A percentile compares a stretch with the other conserved stretches of the same genome.
These are phyloP conservation scores for Mortierella sp. DNA, from an alignment of 371 early-diverging fungal genomes.

Conservation along the genomic window DNA sequence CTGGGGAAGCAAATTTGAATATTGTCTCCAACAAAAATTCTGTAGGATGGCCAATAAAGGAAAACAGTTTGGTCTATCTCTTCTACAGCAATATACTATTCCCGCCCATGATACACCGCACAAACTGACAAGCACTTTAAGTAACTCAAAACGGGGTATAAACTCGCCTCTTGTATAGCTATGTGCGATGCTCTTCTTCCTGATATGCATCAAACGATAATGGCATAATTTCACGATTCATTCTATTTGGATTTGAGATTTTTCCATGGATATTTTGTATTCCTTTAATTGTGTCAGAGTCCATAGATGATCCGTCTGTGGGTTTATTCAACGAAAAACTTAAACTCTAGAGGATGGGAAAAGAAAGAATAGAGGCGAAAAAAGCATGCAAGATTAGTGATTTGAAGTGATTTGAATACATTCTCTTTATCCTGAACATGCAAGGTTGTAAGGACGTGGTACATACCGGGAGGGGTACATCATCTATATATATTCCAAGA, in stretches of 20 bases:
- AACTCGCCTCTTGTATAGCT: neutral
- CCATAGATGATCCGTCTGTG: conserved; percentile 31
- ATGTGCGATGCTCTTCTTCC: neutral
- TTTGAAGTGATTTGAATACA: neutral
- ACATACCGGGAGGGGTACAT: conserved; percentile 92
- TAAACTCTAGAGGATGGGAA: conserved; percentile 45
- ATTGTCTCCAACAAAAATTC: neutral
- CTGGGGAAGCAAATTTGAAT: no score
- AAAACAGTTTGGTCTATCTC: neutral
- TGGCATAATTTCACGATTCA: neutral
- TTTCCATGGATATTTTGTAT: conserved; percentile 16
- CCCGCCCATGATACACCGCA: no score
- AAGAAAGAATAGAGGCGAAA: conserved; percentile 11
- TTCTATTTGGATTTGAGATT: conserved; percentile 1
- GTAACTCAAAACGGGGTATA: neutral
- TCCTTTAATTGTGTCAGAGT: conserved; percentile 30
- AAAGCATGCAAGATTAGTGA: neutral
- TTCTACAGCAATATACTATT: no score
- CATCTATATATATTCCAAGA: conserved; percentile 68
- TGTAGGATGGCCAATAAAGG: neutral
- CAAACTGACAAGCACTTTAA: no score
- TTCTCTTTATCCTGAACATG: neutral
- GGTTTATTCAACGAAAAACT: conserved; percentile 41
- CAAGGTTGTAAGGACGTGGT: neutral
- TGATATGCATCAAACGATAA: neutral